phyloP scores from a whole-genome alignment of 179 eudicot species.

The Corrigiola litoralis region DNA sequence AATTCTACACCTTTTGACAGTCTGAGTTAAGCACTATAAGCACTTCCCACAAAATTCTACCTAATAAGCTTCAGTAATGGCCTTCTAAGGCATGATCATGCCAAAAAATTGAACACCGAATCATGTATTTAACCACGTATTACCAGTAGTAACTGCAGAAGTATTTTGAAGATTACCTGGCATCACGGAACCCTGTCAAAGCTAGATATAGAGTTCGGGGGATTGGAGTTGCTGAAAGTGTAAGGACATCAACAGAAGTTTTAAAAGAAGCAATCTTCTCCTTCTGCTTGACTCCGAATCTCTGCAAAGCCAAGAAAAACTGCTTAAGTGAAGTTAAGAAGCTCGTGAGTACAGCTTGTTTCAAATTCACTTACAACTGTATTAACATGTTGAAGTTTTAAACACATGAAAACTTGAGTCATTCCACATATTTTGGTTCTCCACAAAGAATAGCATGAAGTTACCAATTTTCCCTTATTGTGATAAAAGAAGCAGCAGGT shows the following conservation, averaged over 20 bases:
- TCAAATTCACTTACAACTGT: neutral
- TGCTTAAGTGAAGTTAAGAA: constrained; percentile 3
- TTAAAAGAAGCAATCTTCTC: constrained; percentile 95
- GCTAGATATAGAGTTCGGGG: constrained; percentile 98
- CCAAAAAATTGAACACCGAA: neutral
- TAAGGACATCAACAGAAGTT: constrained; percentile 92
- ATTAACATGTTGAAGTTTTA: neutral
- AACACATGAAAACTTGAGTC: neutral
- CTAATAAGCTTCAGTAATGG: neutral
- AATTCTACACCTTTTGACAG: neutral
- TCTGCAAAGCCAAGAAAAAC: constrained; percentile 43
- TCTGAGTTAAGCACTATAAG: neutral
- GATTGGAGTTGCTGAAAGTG: constrained; percentile 97
- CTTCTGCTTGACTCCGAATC: constrained; percentile 98
- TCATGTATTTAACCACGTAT: neutral
- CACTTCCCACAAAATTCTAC: neutral
- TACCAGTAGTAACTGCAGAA: neutral
- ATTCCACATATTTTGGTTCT: constrained; percentile 2
- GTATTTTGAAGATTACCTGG: no score
- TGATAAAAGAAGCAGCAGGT: neutral
- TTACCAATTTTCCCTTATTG: neutral
- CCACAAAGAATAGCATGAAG: neutral
- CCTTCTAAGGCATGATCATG: neutral
- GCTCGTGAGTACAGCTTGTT: neutral
- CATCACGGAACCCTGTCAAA: constrained; percentile 96